Evolutionary conservation across 768 basidiomycete species (phyloP), one percentile per base, ranked within the genome.

Genomic region (Hortiboletus flavorubellus): DNA sequence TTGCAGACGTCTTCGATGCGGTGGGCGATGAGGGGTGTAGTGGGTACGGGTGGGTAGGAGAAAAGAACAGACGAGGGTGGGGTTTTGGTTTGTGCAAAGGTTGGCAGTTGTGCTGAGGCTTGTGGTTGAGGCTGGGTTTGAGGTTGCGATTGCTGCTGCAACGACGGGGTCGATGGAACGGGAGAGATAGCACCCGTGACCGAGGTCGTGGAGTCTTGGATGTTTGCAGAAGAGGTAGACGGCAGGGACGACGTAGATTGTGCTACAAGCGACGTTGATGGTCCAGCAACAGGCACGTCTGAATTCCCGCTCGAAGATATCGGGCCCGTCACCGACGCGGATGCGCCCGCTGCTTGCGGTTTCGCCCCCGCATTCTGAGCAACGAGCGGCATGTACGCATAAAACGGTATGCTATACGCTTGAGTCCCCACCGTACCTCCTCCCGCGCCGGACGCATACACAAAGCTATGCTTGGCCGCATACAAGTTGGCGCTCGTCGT

Each of bases 1-100:
- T 82, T 87, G 7, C 80, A 71, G 1, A 84, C 78, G 10, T 75
- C 81, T 63, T 85, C 82, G 8, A 62, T 75, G 48, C 75, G 74
- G 46, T 69, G 64, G 9, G 69, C 59, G n/a, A 64, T 54, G 21
- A 60, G 41, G 26, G 64, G 57, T 9, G 50, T 8, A 23, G 62
- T 14, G 15, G 61, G 52, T 31, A 44, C 26, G 29, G 58, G 48
- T 10, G 56, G 23, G 35, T 61, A 56, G 44, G 64, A 11, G 34
- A 56, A 52, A 35, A 49, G 45, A 31, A 44, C 41, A 46, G 60
- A 47, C 15, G 51, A 53, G 9, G 52, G 41, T 48, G 51, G 54
- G 8, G 34, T n/a, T 23, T 56, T 51, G 1, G 39, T 18, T 31
- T 43, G 59, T 26, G 45, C 12, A 26, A 16, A 10, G 8, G 34